These are phyloP conservation scores for Flaveria floridana DNA, from an alignment of 140 eudicot species.

Conservation along the genomic window DNA sequence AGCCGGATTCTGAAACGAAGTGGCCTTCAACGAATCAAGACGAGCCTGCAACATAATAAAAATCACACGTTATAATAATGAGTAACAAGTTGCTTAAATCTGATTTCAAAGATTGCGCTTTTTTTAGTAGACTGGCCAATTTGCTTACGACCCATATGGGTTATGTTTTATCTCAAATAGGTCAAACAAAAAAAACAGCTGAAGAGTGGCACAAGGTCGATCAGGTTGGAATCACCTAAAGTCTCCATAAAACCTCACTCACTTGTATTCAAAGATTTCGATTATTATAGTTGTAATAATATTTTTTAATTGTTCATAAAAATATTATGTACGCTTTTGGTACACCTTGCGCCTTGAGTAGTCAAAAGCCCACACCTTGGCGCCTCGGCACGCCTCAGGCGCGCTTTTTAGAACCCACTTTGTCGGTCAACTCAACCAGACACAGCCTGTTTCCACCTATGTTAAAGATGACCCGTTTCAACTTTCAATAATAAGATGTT, in stretches of 20 bases:
- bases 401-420: too few species aligned
- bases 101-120: background rate
- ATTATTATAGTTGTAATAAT: background rate
- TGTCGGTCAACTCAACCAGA: background rate
- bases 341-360: too few species aligned
- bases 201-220: background rate
- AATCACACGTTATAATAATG: conserved; percentile 1
- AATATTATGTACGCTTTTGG: background rate
- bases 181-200: background rate
- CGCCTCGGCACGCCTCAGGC: too few species aligned
- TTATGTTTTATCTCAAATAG: conserved; percentile 1
- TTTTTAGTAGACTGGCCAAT: background rate
- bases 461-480: background rate
- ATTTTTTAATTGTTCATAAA: background rate
- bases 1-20: conserved; percentile 44
- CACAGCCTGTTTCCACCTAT: background rate
- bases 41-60: conserved; percentile 52
- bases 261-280: background rate
- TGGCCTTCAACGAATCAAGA: conserved; percentile 43
- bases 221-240: background rate
- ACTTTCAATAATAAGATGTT: background rate
- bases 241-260: background rate
- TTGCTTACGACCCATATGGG: background rate
- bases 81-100: background rate
- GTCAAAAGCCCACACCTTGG: too few species aligned